phyloP scores from a whole-genome alignment of 2,329 filamentous ascomycete species.

The Penicillium paneum region DNA sequence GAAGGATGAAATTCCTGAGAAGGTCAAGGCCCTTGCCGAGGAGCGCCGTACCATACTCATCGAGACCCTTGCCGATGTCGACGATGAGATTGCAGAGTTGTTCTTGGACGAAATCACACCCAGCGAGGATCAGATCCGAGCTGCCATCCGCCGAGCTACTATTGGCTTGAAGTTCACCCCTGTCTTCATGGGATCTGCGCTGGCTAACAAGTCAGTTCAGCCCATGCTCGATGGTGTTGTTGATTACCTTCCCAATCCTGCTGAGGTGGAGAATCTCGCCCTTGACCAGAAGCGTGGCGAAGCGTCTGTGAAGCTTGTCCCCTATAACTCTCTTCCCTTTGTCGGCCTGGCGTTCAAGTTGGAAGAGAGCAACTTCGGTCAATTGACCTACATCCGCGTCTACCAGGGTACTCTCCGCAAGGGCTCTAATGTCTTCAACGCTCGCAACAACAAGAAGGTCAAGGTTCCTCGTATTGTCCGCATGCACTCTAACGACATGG shows the following conservation, averaged over 20 bases:
- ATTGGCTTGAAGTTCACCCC: conserved; percentile 85
- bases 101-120: conserved; percentile 86
- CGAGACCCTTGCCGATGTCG: conserved; percentile 93
- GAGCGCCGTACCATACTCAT: conserved; percentile 84
- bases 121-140: conserved; percentile 78
- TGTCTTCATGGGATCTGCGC: conserved; percentile 92
- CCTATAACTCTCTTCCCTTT: conserved; percentile 90
- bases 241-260: conserved; percentile 90
- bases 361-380: conserved; percentile 97
- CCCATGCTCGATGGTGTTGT: conserved; percentile 95
- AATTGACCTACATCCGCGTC: conserved; percentile 96
- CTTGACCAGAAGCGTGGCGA: conserved; percentile 79
- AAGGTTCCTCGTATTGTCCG: conserved; percentile 95
- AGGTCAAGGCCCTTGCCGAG: conserved; percentile 69
- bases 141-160: conserved; percentile 87
- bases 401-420: conserved; percentile 92
- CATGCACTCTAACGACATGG: conserved; percentile 99
- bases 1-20: conserved; percentile 77
- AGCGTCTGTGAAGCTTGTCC: conserved; percentile 77
- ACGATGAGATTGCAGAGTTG: conserved; percentile 94
- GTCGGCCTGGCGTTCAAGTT: conserved; percentile 97
- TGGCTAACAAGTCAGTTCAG: conserved; percentile 92
- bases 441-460: conserved; percentile 90
- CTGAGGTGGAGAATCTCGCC: conserved; percentile 83
- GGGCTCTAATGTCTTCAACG: conserved; percentile 88